Percentiles rank a stretch among this genome's conserved stretches.
phyloP scores from a whole-genome alignment of 139 green algal species.

The Chlamydomonas incerta region DNA sequence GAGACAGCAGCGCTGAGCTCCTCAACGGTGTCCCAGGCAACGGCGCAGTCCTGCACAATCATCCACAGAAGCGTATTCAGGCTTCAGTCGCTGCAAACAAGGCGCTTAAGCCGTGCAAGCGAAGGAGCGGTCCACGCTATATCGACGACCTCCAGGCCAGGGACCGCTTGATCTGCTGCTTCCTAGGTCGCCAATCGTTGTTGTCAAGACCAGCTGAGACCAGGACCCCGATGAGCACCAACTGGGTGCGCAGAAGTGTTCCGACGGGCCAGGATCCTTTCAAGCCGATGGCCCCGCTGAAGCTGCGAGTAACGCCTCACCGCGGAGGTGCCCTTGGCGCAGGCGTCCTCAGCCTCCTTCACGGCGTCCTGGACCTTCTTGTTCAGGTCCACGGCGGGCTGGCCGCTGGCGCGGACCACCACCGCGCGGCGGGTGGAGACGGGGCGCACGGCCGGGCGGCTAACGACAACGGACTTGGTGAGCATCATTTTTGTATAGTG shows the following conservation, averaged over 20 bases:
- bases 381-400: slow-evolving; percentile 34
- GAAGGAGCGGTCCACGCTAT: no score
- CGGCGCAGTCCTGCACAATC: slow-evolving; percentile 37
- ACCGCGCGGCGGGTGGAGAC: slow-evolving; percentile 25
- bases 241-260: no score
- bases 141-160: no score
- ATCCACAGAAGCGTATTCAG: background rate
- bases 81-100: no score
- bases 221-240: no score
- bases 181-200: no score
- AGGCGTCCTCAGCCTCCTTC: slow-evolving; percentile 50
- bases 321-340: slow-evolving; percentile 36
- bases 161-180: no score
- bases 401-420: slow-evolving; percentile 35
- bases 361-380: slow-evolving; percentile 42
- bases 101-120: no score
- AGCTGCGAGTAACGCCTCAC: slow-evolving; percentile 1
- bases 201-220: no score
- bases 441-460: slow-evolving; percentile 34
- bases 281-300: no score
- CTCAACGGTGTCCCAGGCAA: slow-evolving; percentile 56
- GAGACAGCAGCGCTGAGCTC: slow-evolving; percentile 47
- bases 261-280: no score
- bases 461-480: slow-evolving; percentile 19
- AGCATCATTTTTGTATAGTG: slow-evolving; percentile 27